phyloP scores from a whole-genome alignment of 2,329 filamentous ascomycete species.

The Botrytis pseudocinerea region DNA sequence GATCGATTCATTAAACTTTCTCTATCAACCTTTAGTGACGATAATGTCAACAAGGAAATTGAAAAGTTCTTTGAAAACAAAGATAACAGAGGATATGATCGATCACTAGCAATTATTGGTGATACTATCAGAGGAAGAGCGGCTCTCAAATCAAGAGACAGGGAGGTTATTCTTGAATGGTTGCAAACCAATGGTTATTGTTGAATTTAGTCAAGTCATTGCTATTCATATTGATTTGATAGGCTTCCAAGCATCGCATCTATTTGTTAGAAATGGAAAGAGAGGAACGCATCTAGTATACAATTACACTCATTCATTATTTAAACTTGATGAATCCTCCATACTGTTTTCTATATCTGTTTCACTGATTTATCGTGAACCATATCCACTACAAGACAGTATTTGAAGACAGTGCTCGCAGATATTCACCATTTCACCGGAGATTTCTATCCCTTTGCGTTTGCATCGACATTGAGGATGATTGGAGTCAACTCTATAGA shows the following conservation, averaged over 20 bases:
- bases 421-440: too few species aligned
- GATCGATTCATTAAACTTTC: constrained; percentile 84
- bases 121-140: constrained; percentile 85
- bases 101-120: constrained; percentile 79
- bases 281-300: neutral
- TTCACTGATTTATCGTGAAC: neutral
- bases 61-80: constrained; percentile 80
- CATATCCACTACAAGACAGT: neutral
- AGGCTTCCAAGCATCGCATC: neutral
- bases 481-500: neutral
- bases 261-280: neutral
- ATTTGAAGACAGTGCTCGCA: too few species aligned
- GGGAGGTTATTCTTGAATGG: constrained; percentile 75
- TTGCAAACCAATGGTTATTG: constrained; percentile 61
- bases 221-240: neutral
- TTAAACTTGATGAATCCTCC: neutral
- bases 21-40: constrained; percentile 75
- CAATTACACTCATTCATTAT: neutral
- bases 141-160: constrained; percentile 78
- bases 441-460: too few species aligned
- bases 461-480: too few species aligned
- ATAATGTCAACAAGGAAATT: constrained; percentile 72
- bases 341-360: too few species aligned
- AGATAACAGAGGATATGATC: constrained; percentile 82
- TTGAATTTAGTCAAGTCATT: neutral